Evolutionary conservation across 2,329 filamentous ascomycete species (phyloP), one percentile per base, ranked within the genome.

Genomic region (Diaporthe sp.): DNA sequence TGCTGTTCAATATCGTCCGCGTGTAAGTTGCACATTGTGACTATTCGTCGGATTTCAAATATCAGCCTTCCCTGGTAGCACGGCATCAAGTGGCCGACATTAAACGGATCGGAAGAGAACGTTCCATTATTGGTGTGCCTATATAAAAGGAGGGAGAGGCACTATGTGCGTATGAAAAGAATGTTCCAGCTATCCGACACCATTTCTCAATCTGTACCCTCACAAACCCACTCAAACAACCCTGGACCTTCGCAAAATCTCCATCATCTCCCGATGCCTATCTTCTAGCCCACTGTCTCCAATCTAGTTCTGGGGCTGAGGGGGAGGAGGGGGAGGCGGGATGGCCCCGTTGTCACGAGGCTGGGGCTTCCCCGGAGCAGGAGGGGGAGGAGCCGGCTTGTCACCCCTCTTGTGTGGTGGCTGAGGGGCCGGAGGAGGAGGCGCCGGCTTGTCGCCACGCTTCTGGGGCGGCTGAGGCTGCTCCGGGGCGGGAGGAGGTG

Each of bases 291-390:
- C 61, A 28, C 3, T 3, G 28, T 49, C 13, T 34, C 25, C 15
- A 13, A 65, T 65, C 28, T 49, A 65, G 61, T 65, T 49, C 61
- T 49, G 42, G 25, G 25, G 61, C 61, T 49, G 25, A 31, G 60
- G 39, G 6, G 60, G 60, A 42, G 37, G 37, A 28, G 60, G 60
- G 12, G 60, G 60, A 28, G 60, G 57, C 9, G 57, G 57, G 31
- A 13, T 39, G 31, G 31, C 60, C 0, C 60, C 39, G 7, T 44
- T 63, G 13, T 63, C 25, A 2, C 25, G 2, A 4, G 37, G 60
- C 39, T 44, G 42, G 42, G 57, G 58, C 39, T 39, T 37, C 58
- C 44, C 22, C 28, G 58, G 60, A 31, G 60, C 60, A 1, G 37
- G 37, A 12, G 55, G 55, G 12, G 55, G 55, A 37, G 55, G 55